These are phyloP conservation scores for Dendrobium huoshanense DNA, from an alignment of 106 monocot species.

Conservation along the genomic window DNA sequence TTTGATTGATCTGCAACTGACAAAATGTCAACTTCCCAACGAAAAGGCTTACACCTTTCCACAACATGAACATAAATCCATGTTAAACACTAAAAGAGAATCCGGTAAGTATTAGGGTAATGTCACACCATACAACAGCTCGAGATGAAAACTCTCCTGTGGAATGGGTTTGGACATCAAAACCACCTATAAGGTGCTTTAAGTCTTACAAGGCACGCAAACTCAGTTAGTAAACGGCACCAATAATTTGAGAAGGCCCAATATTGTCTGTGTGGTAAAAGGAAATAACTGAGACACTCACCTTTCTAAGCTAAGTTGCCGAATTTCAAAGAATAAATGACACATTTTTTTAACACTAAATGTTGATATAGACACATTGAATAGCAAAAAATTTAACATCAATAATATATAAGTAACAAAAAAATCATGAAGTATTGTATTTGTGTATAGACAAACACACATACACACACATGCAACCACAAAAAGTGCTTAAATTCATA, in stretches of 20 bases:
- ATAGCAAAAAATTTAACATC: neutral
- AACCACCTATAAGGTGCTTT: neutral
- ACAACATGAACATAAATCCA: neutral
- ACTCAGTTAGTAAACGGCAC: neutral
- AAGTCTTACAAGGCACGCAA: neutral
- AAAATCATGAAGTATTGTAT: neutral
- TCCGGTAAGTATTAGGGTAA: neutral
- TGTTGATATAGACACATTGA: neutral
- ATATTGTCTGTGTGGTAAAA: neutral
- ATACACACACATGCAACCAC: too few species aligned
- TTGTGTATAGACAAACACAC: too few species aligned
- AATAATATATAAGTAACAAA: neutral
- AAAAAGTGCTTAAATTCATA: too few species aligned
- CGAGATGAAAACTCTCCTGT: neutral
- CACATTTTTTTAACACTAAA: neutral
- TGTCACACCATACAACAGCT: neutral
- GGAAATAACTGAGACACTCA: neutral
- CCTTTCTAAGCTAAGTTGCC: neutral
- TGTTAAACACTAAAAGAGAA: neutral
- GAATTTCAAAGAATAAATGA: neutral
- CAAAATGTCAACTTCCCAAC: neutral
- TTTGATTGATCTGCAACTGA: slow-evolving; percentile 26
- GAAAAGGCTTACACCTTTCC: neutral
- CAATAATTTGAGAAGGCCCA: neutral
- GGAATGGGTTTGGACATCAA: neutral